Conservation (phyloP, 805 yeast genomes). For the Kodamaea hsintzibuensis region DNA sequence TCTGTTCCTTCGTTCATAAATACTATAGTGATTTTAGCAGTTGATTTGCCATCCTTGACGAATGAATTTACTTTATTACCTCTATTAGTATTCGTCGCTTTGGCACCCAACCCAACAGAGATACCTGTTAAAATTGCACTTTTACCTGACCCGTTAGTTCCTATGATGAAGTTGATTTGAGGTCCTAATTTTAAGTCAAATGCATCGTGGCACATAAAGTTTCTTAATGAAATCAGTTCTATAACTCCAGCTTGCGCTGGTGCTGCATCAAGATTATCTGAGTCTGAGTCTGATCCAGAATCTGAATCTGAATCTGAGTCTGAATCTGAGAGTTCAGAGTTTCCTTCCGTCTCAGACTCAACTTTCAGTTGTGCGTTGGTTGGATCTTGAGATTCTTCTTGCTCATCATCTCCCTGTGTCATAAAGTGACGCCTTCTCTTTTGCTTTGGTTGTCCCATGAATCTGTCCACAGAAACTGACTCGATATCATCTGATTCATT, state of each 20-base stretch:
- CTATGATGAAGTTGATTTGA: constrained; percentile 80
- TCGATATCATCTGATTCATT: background rate
- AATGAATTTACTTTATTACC: constrained; percentile 70
- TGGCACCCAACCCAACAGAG: constrained; percentile 84
- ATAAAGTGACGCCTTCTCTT: constrained; percentile 7
- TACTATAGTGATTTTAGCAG: constrained; percentile 66
- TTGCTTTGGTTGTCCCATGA: constrained; percentile 11
- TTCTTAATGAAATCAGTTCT: constrained; percentile 58
- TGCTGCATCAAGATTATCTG: constrained; percentile 14
- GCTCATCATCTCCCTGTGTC: constrained; percentile 5
- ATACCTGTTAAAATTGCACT: constrained; percentile 86
- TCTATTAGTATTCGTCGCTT: constrained; percentile 83
- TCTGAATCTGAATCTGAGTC: constrained; percentile 11
- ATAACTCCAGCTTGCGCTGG: constrained; percentile 66
- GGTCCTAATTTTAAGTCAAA: constrained; percentile 77
- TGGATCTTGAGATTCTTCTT: background rate
- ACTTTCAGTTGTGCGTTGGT: background rate
- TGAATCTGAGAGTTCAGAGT: constrained; percentile 6
- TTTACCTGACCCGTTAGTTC: constrained; percentile 90
- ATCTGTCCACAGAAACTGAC: constrained; percentile 11
- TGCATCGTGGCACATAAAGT: constrained; percentile 89
- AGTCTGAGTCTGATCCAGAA: constrained; percentile 18
- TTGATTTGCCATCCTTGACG: constrained; percentile 72
- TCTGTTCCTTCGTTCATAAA: constrained; percentile 66
- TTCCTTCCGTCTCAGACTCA: background rate